A percentile compares a stretch with the other conserved stretches of the same genome.
Conservation (phyloP, 139 green algal species). For the Chlorokybus atmophyticus region DNA sequence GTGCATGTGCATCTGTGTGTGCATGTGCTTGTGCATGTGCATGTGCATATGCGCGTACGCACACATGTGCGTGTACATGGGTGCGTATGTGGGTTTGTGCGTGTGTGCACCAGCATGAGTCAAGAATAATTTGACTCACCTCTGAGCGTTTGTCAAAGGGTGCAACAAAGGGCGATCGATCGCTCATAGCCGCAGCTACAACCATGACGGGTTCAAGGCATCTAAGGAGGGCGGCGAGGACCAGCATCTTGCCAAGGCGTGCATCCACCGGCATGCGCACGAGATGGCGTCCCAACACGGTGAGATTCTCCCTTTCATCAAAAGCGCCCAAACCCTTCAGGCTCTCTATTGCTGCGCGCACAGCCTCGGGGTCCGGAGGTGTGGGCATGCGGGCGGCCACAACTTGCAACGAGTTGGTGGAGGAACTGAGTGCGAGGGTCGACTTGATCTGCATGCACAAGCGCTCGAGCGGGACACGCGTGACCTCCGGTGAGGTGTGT, state of each 20-base stretch:
- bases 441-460: conserved; percentile 62
- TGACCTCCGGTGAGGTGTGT: conserved; percentile 46
- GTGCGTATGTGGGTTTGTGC: too few species aligned
- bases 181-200: conserved; percentile 34
- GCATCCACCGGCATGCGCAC: conserved; percentile 60
- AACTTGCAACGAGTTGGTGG: too few species aligned
- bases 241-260: conserved; percentile 67
- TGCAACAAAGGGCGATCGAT: conserved; percentile 10
- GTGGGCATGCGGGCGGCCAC: conserved; percentile 13
- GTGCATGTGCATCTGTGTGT: too few species aligned
- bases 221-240: conserved; percentile 55
- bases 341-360: conserved; percentile 16
- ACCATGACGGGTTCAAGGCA: conserved; percentile 67
- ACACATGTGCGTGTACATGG: too few species aligned
- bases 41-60: too few species aligned
- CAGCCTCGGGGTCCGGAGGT: conserved; percentile 9
- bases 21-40: too few species aligned
- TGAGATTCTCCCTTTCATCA: conserved; percentile 34
- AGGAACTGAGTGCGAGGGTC: conserved; percentile 1
- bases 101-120: too few species aligned
- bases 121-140: too few species aligned
- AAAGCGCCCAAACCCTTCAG: conserved; percentile 37
- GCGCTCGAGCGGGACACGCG: conserved; percentile 78
- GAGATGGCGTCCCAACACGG: conserved; percentile 62
- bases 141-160: conserved; percentile 3